A percentile compares a stretch with the other conserved stretches of the same genome.
Evolutionary conservation across 1,284 basidiomycete species (phyloP).

Genomic region (Pisolithus thermaeus): DNA sequence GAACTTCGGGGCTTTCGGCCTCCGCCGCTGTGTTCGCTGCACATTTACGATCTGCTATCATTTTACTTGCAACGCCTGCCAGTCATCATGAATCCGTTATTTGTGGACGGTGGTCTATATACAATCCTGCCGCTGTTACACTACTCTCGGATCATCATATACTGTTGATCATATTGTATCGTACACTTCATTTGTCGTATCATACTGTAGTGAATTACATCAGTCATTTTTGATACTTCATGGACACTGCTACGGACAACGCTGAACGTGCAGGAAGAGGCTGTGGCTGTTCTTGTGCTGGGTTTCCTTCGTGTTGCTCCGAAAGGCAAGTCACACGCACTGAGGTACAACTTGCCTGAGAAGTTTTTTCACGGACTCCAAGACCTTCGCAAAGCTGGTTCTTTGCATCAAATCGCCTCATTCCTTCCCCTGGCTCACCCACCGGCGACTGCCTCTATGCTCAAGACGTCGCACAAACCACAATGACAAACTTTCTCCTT

Average conservation of each 20-base stretch:
- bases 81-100: neutral
- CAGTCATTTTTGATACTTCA: neutral
- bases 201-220: slow-evolving; percentile 9
- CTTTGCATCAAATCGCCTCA: slow-evolving; percentile 17
- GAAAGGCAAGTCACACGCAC: slow-evolving; percentile 14
- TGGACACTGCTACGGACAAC: too few species aligned
- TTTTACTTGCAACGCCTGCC: neutral
- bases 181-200: slow-evolving; percentile 10
- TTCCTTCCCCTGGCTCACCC: slow-evolving; percentile 3
- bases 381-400: slow-evolving; percentile 22
- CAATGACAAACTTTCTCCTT: slow-evolving; percentile 29
- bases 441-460: slow-evolving; percentile 25
- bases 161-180: slow-evolving; percentile 20
- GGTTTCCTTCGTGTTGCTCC: slow-evolving; percentile 5
- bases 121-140: slow-evolving; percentile 11
- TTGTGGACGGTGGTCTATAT: neutral
- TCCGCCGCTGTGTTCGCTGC: too few species aligned
- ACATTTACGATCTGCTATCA: neutral
- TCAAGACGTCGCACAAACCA: slow-evolving; percentile 23
- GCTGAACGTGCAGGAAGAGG: too few species aligned
- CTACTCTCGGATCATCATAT: slow-evolving; percentile 12
- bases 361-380: neutral
- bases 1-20: neutral
- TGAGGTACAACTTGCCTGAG: neutral
- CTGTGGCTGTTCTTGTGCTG: too few species aligned